phyloP scores from a whole-genome alignment of 2,329 filamentous ascomycete genomes.

The Fusarium mundagurra region DNA sequence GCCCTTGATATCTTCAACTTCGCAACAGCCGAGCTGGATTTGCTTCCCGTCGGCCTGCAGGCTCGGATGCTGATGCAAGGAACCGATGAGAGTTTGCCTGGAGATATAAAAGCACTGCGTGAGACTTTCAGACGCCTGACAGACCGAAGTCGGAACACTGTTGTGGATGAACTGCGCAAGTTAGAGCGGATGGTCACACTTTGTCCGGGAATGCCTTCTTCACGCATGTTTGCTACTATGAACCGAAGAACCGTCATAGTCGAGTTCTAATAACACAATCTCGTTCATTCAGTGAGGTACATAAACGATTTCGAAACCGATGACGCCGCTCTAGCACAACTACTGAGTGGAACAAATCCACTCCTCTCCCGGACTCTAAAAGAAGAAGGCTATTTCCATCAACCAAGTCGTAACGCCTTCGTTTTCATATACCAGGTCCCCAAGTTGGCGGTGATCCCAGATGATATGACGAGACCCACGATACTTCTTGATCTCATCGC shows the following conservation, averaged over 20 bases:
- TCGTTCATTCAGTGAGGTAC: not conserved
- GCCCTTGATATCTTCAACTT: not conserved
- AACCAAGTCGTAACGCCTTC: not conserved
- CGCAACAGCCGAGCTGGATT: not conserved
- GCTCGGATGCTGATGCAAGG: not conserved
- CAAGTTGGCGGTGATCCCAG: too few species aligned
- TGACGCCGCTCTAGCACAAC: not conserved
- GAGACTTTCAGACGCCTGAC: not conserved
- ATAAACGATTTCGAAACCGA: not conserved
- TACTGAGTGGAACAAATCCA: not conserved
- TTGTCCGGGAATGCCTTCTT: not conserved
- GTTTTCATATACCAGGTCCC: not conserved
- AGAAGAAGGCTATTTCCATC: not conserved
- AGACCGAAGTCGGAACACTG: not conserved
- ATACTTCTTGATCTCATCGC: not conserved
- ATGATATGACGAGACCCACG: not conserved
- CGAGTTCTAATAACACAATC: not conserved
- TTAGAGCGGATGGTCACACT: not conserved
- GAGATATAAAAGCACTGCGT: not conserved
- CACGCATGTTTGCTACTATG: not conserved
- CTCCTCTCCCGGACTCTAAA: not conserved
- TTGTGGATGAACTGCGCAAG: too few species aligned
- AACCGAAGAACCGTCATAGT: not conserved
- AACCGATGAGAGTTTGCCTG: too few species aligned
- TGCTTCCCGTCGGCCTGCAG: too few species aligned